These are phyloP conservation scores for Bombardia bombarda DNA, from an alignment of 495 filamentous ascomycete species.

Conservation along the genomic window DNA sequence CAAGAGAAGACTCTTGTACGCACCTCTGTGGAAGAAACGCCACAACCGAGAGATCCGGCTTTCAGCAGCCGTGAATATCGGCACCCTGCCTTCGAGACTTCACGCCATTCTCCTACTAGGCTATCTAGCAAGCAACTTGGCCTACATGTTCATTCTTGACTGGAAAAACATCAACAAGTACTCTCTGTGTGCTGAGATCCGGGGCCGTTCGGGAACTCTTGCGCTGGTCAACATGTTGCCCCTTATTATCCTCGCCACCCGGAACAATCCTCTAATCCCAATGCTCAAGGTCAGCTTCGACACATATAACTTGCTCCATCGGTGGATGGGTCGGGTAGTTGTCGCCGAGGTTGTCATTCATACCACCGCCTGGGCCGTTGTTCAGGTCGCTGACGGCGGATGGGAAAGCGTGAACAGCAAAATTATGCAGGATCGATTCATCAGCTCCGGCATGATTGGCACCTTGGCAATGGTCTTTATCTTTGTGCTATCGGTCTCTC, in stretches of 20 bases:
- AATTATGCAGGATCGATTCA: constrained; percentile 46
- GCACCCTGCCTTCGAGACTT: constrained; percentile 76
- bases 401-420: constrained; percentile 49
- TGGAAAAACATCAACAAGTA: constrained; percentile 43
- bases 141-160: constrained; percentile 57
- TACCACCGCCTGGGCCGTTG: constrained; percentile 63
- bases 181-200: constrained; percentile 50
- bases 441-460: constrained; percentile 43
- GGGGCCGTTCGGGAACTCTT: constrained; percentile 78
- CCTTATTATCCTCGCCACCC: constrained; percentile 75
- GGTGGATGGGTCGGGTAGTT: constrained; percentile 89
- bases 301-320: constrained; percentile 90
- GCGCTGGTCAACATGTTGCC: constrained; percentile 87
- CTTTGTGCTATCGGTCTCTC: constrained; percentile 56
- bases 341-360: constrained; percentile 71
- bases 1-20: constrained; percentile 76
- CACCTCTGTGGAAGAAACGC: constrained; percentile 70
- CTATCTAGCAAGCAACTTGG: constrained; percentile 56
- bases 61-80: constrained; percentile 70
- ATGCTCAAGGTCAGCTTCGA: constrained; percentile 86
- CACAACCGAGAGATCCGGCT: constrained; percentile 84
- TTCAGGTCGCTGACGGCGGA: constrained; percentile 56
- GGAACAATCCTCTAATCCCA: constrained; percentile 87
- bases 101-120: constrained; percentile 63
- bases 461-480: constrained; percentile 51